These are phyloP conservation scores for Colletotrichum lini DNA, from an alignment of 2,329 filamentous ascomycete genomes.

Conservation along the genomic window DNA sequence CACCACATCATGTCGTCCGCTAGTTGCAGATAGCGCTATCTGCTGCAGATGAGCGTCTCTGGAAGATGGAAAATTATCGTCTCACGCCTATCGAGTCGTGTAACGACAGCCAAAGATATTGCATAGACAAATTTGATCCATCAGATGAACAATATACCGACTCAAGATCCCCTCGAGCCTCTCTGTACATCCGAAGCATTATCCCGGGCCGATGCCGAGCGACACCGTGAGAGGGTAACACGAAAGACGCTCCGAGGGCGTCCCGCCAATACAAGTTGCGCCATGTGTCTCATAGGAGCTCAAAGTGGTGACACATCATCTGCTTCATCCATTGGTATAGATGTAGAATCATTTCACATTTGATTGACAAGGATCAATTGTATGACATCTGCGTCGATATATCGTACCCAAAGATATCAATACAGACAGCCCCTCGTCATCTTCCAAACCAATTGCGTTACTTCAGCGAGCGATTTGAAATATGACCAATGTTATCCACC, in stretches of 20 bases:
- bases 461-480: background rate
- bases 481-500: background rate
- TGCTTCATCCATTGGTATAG: background rate
- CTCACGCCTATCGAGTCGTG: background rate
- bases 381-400: too few relatives aligned
- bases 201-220: background rate
- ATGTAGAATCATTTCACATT: background rate
- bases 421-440: background rate
- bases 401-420: background rate
- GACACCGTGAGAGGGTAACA: background rate
- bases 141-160: background rate
- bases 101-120: background rate
- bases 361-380: too few relatives aligned
- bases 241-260: conserved; percentile 21
- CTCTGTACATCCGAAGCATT: background rate
- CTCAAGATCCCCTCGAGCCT: conserved; percentile 1
- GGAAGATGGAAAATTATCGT: background rate
- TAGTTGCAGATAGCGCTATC: background rate
- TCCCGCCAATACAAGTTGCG: background rate
- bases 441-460: background rate
- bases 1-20: background rate
- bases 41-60: background rate
- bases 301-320: background rate
- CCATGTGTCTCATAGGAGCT: background rate
- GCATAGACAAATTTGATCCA: background rate